Conservation (phyloP, 106 monocot species). For the Phalaenopsis aphrodite region DNA sequence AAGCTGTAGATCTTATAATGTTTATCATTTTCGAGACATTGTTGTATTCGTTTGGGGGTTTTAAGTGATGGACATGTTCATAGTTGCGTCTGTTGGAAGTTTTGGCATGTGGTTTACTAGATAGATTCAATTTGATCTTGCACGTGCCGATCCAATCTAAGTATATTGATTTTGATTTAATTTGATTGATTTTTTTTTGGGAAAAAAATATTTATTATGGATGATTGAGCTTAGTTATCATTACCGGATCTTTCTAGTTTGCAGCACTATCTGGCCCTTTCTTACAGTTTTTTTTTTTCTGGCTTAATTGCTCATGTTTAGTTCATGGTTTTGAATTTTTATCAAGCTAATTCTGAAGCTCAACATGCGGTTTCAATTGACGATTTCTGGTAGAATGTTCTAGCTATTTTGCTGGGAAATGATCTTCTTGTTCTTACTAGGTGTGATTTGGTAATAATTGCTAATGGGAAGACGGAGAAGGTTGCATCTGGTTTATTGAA, state of each 20-base stretch:
- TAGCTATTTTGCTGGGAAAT: not conserved
- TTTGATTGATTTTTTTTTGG: not conserved
- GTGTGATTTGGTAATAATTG: slow-evolving; percentile 52
- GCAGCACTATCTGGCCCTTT: not conserved
- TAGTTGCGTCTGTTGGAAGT: not conserved
- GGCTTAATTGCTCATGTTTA: not conserved
- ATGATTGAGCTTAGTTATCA: not conserved
- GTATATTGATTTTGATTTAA: not conserved
- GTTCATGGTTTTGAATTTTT: not conserved
- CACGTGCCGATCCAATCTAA: not conserved
- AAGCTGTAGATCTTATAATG: too few relatives aligned
- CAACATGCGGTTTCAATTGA: not conserved
- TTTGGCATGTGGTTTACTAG: too few relatives aligned
- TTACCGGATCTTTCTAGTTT: not conserved
- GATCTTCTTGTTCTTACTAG: slow-evolving; percentile 14
- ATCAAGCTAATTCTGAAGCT: not conserved
- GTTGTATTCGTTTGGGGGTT: too few relatives aligned
- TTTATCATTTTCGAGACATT: too few relatives aligned
- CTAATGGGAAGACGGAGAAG: slow-evolving; percentile 60
- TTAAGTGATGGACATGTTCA: too few relatives aligned
- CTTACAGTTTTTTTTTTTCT: not conserved
- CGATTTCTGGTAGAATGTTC: too few relatives aligned
- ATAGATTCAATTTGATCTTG: not conserved
- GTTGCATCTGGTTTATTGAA: slow-evolving; percentile 57
- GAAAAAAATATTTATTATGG: not conserved